Evolutionary conservation across 73 alveolate species (phyloP).

Genomic region (Uronychia setigera): DNA sequence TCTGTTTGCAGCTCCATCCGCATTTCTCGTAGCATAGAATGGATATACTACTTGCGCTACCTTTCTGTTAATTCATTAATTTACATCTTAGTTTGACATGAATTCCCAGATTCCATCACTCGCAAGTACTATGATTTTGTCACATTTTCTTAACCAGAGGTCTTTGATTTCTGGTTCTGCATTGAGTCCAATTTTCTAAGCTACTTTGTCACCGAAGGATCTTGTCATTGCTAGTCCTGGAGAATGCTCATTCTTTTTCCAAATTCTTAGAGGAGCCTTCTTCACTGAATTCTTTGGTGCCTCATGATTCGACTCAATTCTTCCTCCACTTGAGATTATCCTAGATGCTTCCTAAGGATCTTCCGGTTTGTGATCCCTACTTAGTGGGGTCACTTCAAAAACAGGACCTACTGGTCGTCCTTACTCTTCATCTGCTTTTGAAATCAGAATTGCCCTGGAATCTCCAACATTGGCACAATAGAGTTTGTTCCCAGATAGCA

Average conservation of each 20-base stretch:
- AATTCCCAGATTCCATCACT: slow-evolving; percentile 96
- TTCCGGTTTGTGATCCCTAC: slow-evolving; percentile 90
- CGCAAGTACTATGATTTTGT: slow-evolving; percentile 87
- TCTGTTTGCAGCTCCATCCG: slow-evolving; percentile 91
- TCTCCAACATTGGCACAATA: slow-evolving; percentile 85
- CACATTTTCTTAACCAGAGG: slow-evolving; percentile 63
- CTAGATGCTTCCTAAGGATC: slow-evolving; percentile 83
- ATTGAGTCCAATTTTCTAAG: slow-evolving; percentile 88
- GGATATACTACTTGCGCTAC: slow-evolving; percentile 15
- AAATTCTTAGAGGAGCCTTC: slow-evolving; percentile 87
- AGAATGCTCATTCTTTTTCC: slow-evolving; percentile 80
- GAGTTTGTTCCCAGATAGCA: slow-evolving; percentile 66
- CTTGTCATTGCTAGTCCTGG: slow-evolving; percentile 98
- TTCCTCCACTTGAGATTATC: slow-evolving; percentile 78
- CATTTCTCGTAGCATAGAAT: slow-evolving; percentile 69
- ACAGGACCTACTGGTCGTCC: no score
- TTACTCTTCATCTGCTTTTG: background rate
- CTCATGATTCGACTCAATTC: slow-evolving; percentile 77
- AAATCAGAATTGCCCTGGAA: slow-evolving; percentile 79
- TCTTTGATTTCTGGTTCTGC: slow-evolving; percentile 70
- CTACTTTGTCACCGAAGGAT: slow-evolving; percentile 92
- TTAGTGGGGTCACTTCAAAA: slow-evolving; percentile 15
- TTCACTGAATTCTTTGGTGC: slow-evolving; percentile 64
- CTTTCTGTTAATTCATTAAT: background rate
- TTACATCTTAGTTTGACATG: slow-evolving; percentile 41